Evolutionary conservation across 257 asterid species (phyloP), one percentile per base, ranked within the genome.

Genomic region (Linderniella brevidens): DNA sequence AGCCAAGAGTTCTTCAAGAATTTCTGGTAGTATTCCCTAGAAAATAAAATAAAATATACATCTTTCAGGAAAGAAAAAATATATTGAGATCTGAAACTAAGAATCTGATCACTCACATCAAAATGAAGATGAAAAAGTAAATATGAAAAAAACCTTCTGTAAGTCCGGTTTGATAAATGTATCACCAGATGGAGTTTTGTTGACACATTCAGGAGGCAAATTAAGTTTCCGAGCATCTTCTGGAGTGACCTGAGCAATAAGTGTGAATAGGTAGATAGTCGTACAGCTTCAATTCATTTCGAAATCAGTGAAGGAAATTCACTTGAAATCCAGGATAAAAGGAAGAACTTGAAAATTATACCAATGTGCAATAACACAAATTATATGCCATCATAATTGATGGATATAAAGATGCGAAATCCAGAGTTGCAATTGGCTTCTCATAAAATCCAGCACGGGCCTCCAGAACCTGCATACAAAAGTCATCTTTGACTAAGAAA

Each of bases 311-410:
- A 9, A 17, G 10, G 5, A 46, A 46, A 10, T 10, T 10, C 15
- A 39, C 13, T 39, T 9, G 43, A 39, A 39, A 1, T 11, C 1
- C 43, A 39, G 15, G 15, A 41, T 15, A 41, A 53, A 20, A 3
- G 11, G 3, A 13, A 13, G 16, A 19, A 48, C 13, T 9, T 16
- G 3, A 49, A 41, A 52, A 43, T 8, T 46, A 70, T 72, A 90
- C 98, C 85, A 88, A 70, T 8, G 98, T 78, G 69, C 98, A 88
- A 53, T 84, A 88, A 68, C 98, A 88, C 64, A 88, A 65, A 68
- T 88, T 88, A 70, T 88, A 85, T 57, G 98, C 96, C 98, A 88
- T 88, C 96, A 88, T 88, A 58, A 88, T 85, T 41, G 98, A 88
- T 29, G 98, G 98, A 69, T 88, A 88, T 19, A 88, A 69, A 64